phyloP scores from a whole-genome alignment of 2,329 filamentous ascomycete species.

The Neonectria punicea region DNA sequence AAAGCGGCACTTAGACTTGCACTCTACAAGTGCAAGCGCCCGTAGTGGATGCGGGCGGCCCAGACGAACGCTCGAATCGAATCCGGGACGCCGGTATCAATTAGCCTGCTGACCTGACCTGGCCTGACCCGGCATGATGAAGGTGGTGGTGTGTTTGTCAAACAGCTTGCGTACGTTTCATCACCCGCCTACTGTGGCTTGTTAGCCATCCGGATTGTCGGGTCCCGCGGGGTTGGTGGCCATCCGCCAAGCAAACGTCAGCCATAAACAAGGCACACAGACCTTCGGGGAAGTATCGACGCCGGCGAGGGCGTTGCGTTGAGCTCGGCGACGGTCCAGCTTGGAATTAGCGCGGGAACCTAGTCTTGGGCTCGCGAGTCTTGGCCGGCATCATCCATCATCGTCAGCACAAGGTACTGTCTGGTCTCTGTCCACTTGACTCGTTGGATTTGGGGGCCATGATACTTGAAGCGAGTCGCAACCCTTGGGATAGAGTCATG shows the following conservation, averaged over 20 bases:
- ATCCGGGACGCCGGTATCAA: neutral
- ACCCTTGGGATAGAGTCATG: neutral
- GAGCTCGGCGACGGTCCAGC: neutral
- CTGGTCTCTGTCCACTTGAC: neutral
- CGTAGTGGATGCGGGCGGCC: neutral
- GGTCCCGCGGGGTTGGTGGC: constrained; percentile 4
- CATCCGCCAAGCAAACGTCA: constrained; percentile 18
- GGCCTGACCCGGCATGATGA: neutral
- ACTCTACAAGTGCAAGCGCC: neutral
- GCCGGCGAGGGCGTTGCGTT: constrained; percentile 3
- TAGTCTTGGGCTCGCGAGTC: neutral
- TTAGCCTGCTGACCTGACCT: neutral
- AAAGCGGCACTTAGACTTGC: constrained; percentile 1
- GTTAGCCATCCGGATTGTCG: constrained; percentile 17
- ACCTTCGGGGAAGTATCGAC: neutral
- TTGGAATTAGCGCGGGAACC: neutral
- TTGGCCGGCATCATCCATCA: neutral
- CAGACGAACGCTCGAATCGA: constrained; percentile 15
- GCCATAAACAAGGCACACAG: constrained; percentile 12
- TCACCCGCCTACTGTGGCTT: neutral
- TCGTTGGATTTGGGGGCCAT: neutral
- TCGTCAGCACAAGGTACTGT: neutral
- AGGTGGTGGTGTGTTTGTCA: neutral
- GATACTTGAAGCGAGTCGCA: neutral
- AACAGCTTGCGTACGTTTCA: neutral